A percentile compares a stretch with the other conserved stretches of the same genome.
Conservation (phyloP, 78 protist species). For the Speleostelium caveatum region DNA sequence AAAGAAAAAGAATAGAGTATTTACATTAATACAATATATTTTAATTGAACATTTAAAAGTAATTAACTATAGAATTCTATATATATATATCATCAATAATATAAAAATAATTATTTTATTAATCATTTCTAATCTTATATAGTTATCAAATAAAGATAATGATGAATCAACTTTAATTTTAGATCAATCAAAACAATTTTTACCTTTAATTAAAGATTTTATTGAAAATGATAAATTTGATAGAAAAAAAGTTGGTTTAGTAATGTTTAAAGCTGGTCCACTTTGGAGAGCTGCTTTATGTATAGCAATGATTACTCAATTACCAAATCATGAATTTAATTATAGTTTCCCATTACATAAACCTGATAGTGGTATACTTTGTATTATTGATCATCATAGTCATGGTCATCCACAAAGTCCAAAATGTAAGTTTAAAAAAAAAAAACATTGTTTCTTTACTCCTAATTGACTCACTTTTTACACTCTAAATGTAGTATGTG, state of each 20-base stretch:
- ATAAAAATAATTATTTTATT: too few species aligned
- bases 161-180: slow-evolving; percentile 34
- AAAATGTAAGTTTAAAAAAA: slow-evolving; percentile 38
- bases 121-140: too few species aligned
- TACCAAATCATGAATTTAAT: slow-evolving; percentile 1
- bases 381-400: not conserved
- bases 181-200: slow-evolving; percentile 22
- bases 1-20: slow-evolving; percentile 33
- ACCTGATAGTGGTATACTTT: not conserved
- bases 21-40: slow-evolving; percentile 22
- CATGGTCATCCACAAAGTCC: slow-evolving; percentile 31
- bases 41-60: slow-evolving; percentile 25
- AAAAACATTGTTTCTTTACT: too few species aligned
- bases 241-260: slow-evolving; percentile 57
- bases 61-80: too few species aligned
- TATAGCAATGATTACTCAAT: not conserved
- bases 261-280: slow-evolving; percentile 20
- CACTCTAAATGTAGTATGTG: slow-evolving; percentile 13
- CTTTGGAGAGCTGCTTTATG: slow-evolving; percentile 36
- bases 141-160: slow-evolving; percentile 65
- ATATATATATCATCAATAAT: too few species aligned
- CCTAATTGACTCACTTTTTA: too few species aligned
- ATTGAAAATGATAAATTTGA: not conserved
- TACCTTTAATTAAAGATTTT: not conserved
- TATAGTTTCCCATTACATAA: slow-evolving; percentile 9